phyloP scores from a whole-genome alignment of 768 basidiomycete species.

The Clavaria fumosa region DNA sequence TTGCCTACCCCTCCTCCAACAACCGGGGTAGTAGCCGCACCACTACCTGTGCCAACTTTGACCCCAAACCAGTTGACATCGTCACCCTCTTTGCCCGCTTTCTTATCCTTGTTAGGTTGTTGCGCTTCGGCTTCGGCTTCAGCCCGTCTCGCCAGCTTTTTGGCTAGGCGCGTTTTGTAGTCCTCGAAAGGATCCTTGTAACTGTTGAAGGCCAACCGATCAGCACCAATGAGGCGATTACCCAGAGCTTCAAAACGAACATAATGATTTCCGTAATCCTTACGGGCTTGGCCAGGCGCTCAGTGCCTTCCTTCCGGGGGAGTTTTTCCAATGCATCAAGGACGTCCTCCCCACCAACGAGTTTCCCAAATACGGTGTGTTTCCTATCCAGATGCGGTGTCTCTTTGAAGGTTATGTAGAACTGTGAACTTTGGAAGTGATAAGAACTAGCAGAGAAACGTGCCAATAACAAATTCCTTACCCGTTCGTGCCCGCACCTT shows the following conservation, averaged over 20 bases:
- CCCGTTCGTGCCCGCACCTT: conserved; percentile 84
- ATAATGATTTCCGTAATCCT: conserved; percentile 77
- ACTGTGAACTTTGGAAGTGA: conserved; percentile 53
- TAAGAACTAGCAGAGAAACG: background rate
- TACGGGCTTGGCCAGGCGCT: conserved; percentile 75
- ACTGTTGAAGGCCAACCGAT: conserved; percentile 21
- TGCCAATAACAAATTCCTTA: conserved; percentile 13
- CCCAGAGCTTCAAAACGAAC: conserved; percentile 28
- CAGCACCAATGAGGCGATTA: background rate
- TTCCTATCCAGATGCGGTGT: conserved; percentile 82
- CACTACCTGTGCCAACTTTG: conserved; percentile 45
- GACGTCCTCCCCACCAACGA: conserved; percentile 91
- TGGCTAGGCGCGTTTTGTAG: conserved; percentile 71
- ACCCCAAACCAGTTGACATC: conserved; percentile 81
- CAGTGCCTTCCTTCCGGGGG: conserved; percentile 69
- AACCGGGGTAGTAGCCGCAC: conserved; percentile 17
- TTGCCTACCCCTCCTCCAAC: conserved; percentile 56
- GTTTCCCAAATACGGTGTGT: conserved; percentile 92
- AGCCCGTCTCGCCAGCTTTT: conserved; percentile 51
- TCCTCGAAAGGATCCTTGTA: conserved; percentile 93
- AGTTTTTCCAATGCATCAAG: conserved; percentile 72
- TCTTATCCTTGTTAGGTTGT: conserved; percentile 28
- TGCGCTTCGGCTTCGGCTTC: conserved; percentile 24
- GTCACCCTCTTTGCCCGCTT: conserved; percentile 43
- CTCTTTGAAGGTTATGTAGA: conserved; percentile 78